A percentile compares a stretch with the other conserved stretches of the same genome.
phyloP scores from a whole-genome alignment of 257 asterid species.

The Pogostemon cablin region DNA sequence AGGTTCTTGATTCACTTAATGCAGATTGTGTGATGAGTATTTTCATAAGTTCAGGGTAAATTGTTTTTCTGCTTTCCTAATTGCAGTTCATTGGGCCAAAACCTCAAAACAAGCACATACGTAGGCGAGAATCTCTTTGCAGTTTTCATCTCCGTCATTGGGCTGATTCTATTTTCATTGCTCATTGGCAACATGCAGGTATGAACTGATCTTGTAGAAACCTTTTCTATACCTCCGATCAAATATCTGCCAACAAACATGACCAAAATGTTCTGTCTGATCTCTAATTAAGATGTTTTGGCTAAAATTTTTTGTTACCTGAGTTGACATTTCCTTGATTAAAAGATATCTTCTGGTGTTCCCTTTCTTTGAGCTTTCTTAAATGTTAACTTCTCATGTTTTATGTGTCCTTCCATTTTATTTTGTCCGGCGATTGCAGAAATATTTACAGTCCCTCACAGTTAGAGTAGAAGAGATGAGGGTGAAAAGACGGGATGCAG shows the following conservation, averaged over 20 bases:
- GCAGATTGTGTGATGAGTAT: too few relatives aligned
- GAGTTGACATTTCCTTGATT: too few relatives aligned
- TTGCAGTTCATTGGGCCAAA: slow-evolving; percentile 56
- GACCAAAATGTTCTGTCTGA: neutral
- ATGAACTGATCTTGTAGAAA: too few relatives aligned
- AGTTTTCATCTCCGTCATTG: slow-evolving; percentile 42
- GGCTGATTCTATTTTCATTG: slow-evolving; percentile 45
- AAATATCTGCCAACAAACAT: too few relatives aligned
- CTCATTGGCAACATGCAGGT: slow-evolving; percentile 60
- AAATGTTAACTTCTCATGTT: too few relatives aligned
- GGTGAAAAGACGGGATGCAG: slow-evolving; percentile 42
- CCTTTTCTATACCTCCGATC: too few relatives aligned
- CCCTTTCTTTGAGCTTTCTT: too few relatives aligned
- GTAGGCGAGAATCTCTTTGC: slow-evolving; percentile 48
- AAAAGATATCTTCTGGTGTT: too few relatives aligned
- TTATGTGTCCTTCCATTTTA: too few relatives aligned
- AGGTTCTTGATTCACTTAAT: slow-evolving; percentile 41
- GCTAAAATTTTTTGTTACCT: too few relatives aligned
- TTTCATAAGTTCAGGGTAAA: neutral
- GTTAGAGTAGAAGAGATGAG: slow-evolving; percentile 47
- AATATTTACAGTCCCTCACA: slow-evolving; percentile 44
- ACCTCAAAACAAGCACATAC: slow-evolving; percentile 49
- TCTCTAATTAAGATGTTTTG: too few relatives aligned
- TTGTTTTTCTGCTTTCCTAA: neutral
- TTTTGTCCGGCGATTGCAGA: slow-evolving; percentile 26